Evolutionary conservation across 2,329 filamentous ascomycete genomes (phyloP), one percentile per base, ranked within the genome.

Genomic region (Orbilia ellipsospora): DNA sequence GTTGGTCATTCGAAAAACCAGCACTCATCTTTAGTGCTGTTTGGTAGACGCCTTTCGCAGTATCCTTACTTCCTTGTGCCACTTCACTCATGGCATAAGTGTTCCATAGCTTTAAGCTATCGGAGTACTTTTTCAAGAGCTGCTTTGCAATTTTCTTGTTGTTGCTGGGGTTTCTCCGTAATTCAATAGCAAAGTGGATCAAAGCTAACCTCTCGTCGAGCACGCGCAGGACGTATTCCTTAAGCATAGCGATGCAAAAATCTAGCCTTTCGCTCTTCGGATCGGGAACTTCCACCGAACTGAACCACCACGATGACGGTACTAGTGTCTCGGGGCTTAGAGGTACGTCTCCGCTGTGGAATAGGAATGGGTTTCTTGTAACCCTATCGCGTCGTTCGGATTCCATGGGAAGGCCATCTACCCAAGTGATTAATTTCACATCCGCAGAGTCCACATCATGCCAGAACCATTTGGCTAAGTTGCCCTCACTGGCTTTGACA

Each of bases 51-150:
- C 88, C 88, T 20, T 85, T 83, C 3, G 90, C 89, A 55, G 88
- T 83, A 0, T 87, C 84, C 0, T 80, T 78, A 23, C 90, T 89
- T 0, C 85, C 87, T 31, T 86, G 86, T 0, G 84, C 83, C 78
- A 83, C 85, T 81, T 96, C 92, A 2, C 93, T 88, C 13, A 92
- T 82, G 0, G 90, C 92, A 80, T 94, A 96, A 0, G 89, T 88
- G 78, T 93, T 91, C 82, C 96, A 97, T 0, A 97, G 84, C 13
- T 85, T 84, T 2, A 92, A 81, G 78, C 88, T 90, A 0, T 87
- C 85, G 0, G 89, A 85, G 66, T 88, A 87, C 56, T 85, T 85
- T 80, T 91, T 94, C n/a, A 97, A 82, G 0, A 96, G 83, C 5
- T 83, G 82, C 79, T 92, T 96, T 0, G 92, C 92, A 5, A 86